Evolutionary conservation across 352 stramenopile species (phyloP).

Genomic region (Globisporangium echinulatum): DNA sequence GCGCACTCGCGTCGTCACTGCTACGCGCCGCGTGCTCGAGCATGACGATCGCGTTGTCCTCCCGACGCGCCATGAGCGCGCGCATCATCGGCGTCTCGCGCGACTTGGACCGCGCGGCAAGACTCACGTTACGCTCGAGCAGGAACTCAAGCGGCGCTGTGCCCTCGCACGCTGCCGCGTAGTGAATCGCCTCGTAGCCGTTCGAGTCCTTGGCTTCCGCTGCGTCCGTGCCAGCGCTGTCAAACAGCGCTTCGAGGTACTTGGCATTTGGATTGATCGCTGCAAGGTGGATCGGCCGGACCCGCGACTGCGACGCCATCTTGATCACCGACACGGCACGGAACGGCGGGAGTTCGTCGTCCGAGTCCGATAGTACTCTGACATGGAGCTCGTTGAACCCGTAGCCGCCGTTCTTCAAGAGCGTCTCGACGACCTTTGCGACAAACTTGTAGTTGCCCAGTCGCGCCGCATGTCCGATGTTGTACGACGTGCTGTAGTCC

Average conservation of each 20-base stretch:
- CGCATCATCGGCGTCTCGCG: slow-evolving; percentile 63
- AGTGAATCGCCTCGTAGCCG: slow-evolving; percentile 64
- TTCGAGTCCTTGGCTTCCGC: slow-evolving; percentile 46
- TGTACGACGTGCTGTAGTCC: slow-evolving; percentile 14
- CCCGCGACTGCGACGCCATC: slow-evolving; percentile 45
- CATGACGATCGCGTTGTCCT: slow-evolving; percentile 55
- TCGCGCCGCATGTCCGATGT: slow-evolving; percentile 18
- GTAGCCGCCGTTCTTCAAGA: slow-evolving; percentile 40
- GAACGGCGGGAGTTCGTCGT: slow-evolving; percentile 39
- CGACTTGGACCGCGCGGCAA: slow-evolving; percentile 53
- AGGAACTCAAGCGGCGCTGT: slow-evolving; percentile 52
- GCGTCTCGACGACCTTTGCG: slow-evolving; percentile 30
- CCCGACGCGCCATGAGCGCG: slow-evolving; percentile 30
- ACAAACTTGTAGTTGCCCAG: slow-evolving; percentile 35
- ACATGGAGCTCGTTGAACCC: slow-evolving; percentile 58
- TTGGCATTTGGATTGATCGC: slow-evolving; percentile 69
- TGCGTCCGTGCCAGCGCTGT: slow-evolving; percentile 41
- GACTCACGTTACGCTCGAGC: slow-evolving; percentile 40
- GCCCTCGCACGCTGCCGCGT: slow-evolving; percentile 48
- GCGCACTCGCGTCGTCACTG: slow-evolving; percentile 23
- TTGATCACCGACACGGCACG: slow-evolving; percentile 62
- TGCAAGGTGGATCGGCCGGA: slow-evolving; percentile 67
- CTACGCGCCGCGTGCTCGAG: slow-evolving; percentile 35
- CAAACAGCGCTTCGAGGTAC: slow-evolving; percentile 57
- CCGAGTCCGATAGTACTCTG: slow-evolving; percentile 41